Base-by-base conservation (phyloP, 176 grass and related monocot genomes). In the Bromus sterilis region DNA sequence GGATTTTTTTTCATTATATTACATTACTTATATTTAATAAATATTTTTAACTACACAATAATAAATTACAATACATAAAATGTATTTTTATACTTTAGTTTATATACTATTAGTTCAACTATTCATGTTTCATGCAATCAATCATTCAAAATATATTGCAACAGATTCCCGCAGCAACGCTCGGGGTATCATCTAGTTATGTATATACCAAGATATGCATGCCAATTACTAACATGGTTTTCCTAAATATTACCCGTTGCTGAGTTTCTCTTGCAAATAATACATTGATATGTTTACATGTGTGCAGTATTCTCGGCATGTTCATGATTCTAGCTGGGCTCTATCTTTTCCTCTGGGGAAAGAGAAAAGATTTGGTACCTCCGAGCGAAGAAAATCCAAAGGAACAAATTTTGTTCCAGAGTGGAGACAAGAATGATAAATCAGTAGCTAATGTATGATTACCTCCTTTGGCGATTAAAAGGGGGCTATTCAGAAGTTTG, bases 301-400 rank as follows among this genome's bases (percentile, higher is more conserved):
- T 12, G 29, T 86, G 60, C 71, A 86, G 78, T 68, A 48, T 86
- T 75, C 78, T 86, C 13, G 85, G 85, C 28, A 86, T 86, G 83
- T n/a, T 76, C 7, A 57, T 86, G 85, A 86, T 86, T 76, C 85
- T 86, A 4, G 78, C 61, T 21, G 85, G 85, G 48, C 85, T 86
- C 14, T 81, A 86, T 48, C 24, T 80, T 74, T 89, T 89, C 60
- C 75, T 89, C 0, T 84, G 57, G 87, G 71, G 71, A 30, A 89
- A 89, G 60, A 67, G 81, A 40, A 84, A 68, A 75, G 82, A 80
- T 79, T 21, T 20, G 29, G 28, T 59, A 16, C 49, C 39, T 37
- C 12, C 39, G 5, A 59, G 11, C 3, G 23, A 57, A 70, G 82
- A 59, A 59, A 84, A 51, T 0, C 26, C 33, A 0, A 75, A 57